A percentile compares a stretch with the other conserved stretches of the same genome.
phyloP scores from a whole-genome alignment of 225 moss, liverwort and hornwort species.

The Antitrichia curtipendula region DNA sequence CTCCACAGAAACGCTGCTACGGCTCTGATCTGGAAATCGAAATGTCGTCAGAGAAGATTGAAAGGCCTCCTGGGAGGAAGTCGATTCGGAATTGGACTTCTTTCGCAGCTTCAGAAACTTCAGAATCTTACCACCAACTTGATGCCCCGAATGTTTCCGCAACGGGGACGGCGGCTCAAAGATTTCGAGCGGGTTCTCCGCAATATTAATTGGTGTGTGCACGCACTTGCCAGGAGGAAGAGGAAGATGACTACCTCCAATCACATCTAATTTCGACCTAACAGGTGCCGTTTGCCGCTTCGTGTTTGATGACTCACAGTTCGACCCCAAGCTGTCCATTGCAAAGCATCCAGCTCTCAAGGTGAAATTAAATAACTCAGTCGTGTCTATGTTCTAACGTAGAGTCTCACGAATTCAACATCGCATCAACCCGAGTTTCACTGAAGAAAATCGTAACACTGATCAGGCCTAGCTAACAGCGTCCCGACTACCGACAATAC shows the following conservation, averaged over 20 bases:
- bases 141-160: neutral
- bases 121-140: slow-evolving; percentile 1
- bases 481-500: neutral
- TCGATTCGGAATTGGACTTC: neutral
- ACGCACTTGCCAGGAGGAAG: neutral
- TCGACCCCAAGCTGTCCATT: neutral
- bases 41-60: slow-evolving; percentile 7
- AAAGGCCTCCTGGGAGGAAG: neutral
- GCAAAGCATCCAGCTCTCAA: neutral
- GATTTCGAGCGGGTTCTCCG: neutral
- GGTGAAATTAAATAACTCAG: neutral
- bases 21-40: slow-evolving; percentile 2
- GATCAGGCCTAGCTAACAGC: neutral
- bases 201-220: neutral
- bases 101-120: slow-evolving; percentile 11
- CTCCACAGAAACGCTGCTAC: neutral
- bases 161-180: neutral
- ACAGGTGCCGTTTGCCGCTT: neutral
- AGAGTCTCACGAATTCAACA: neutral
- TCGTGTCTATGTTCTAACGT: neutral
- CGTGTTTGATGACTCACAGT: neutral
- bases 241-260: neutral
- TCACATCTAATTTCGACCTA: slow-evolving; percentile 3
- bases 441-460: neutral
- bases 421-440: neutral